Conservation (phyloP, 805 yeast genomes). For the Wickerhamomyces kurtzmanii region DNA sequence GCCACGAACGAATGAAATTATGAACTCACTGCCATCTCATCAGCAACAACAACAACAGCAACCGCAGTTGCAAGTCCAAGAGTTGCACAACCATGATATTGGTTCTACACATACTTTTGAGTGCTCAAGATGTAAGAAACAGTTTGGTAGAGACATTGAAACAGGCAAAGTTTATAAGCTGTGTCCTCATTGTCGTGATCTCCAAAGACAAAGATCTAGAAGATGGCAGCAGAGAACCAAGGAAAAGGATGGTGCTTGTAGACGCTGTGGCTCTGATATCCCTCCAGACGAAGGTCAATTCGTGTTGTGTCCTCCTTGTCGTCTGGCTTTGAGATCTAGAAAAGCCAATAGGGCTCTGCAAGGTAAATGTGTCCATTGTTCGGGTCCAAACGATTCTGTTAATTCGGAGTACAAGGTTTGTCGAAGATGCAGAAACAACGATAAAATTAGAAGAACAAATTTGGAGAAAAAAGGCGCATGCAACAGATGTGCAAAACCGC, state of each 20-base stretch:
- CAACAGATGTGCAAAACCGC: slow-evolving; percentile 47
- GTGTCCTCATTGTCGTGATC: slow-evolving; percentile 55
- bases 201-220: slow-evolving; percentile 52
- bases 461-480: slow-evolving; percentile 51
- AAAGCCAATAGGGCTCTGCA: slow-evolving; percentile 50
- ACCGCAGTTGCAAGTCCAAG: background rate
- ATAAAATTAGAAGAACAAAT: slow-evolving; percentile 43
- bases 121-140: slow-evolving; percentile 55
- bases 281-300: slow-evolving; percentile 39
- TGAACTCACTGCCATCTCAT: slow-evolving; percentile 2
- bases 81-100: background rate
- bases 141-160: slow-evolving; percentile 34
- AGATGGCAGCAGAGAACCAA: slow-evolving; percentile 59
- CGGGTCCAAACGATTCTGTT: slow-evolving; percentile 40
- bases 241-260: slow-evolving; percentile 50
- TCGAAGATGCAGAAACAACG: slow-evolving; percentile 51
- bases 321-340: slow-evolving; percentile 41
- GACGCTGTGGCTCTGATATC: slow-evolving; percentile 51
- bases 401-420: slow-evolving; percentile 52
- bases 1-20: slow-evolving; percentile 7
- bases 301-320: slow-evolving; percentile 53
- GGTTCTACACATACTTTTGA: slow-evolving; percentile 8
- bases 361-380: slow-evolving; percentile 63
- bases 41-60: background rate
- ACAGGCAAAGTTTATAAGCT: slow-evolving; percentile 33